These are phyloP conservation scores for Boletus reticulatus DNA, from an alignment of 768 basidiomycete species.

Conservation along the genomic window DNA sequence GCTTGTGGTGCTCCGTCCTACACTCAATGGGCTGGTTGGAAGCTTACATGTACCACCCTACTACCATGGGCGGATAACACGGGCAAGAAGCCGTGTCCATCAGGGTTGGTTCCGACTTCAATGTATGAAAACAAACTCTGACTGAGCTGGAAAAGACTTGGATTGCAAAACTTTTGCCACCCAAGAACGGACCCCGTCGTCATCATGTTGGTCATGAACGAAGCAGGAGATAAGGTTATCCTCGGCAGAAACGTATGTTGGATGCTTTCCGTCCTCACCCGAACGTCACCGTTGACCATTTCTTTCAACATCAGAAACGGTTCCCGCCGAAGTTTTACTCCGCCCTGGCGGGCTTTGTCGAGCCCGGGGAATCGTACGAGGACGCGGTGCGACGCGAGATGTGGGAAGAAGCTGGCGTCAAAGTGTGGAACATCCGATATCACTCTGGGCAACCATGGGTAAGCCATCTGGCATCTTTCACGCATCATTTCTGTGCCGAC, in stretches of 20 bases:
- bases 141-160: conserved; percentile 50
- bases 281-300: background rate
- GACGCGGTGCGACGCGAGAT: conserved; percentile 91
- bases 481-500: background rate
- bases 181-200: conserved; percentile 87
- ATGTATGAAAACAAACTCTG: conserved; percentile 3
- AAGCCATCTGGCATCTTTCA: conserved; percentile 16
- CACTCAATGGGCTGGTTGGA: conserved; percentile 96
- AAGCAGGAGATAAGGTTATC: conserved; percentile 77
- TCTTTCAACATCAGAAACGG: conserved; percentile 43
- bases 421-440: conserved; percentile 78
- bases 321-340: conserved; percentile 78
- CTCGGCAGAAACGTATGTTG: conserved; percentile 78
- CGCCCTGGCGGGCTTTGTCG: conserved; percentile 90
- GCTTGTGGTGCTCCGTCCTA: conserved; percentile 80
- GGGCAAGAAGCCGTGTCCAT: conserved; percentile 65
- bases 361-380: conserved; percentile 93
- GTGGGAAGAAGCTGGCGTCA: conserved; percentile 95
- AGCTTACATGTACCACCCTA: conserved; percentile 73
- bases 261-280: background rate
- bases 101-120: conserved; percentile 52
- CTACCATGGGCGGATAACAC: conserved; percentile 72
- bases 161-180: conserved; percentile 83
- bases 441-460: conserved; percentile 90
- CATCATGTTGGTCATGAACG: conserved; percentile 85